Evolutionary conservation across 495 filamentous ascomycete genomes (phyloP), one percentile per base, ranked within the genome.

Genomic region (Ramalina intermedia): DNA sequence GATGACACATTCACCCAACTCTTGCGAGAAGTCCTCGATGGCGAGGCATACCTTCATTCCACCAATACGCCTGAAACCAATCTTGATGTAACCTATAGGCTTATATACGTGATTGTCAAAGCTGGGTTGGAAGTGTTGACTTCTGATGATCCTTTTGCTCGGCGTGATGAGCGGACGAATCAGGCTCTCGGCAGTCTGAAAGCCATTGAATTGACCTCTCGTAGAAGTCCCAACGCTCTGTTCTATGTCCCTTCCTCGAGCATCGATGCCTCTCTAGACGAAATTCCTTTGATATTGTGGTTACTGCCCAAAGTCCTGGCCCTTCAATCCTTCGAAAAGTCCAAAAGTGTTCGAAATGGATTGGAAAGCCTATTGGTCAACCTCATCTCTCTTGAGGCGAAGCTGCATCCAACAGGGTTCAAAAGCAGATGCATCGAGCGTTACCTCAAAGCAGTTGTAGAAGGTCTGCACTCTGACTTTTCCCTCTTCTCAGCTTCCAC

Each of bases 51-150:
- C 37, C 37, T 47, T 18, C 52, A 68, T 50, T 56, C 65, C 58
- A 58, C 53, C 55, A 37, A 68, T 50, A 59, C 69, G n/a, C 47
- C 71, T 6, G 76, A 81, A 50, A 78, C 85, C 46, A 78, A 80
- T 51, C 63, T 85, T 43, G 73, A 79, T 7, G 76, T 87, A 60
- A 86, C 90, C 53, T 79, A 84, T 60, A 81, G 85, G 63, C 72
- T 96, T 21, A 80, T 96, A 33, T 81, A 80, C 54, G 82, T 94
- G 51, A 81, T 93, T 54, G 73, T 85, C 43, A 79, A 84, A 56
- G 85, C 86, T 40, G 84, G 89, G 18, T 64, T 98, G 2, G 85
- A 85, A 48, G 69, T 69, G 35, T 69, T 81, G 37, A 53, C 61
- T 18, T 67, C 70, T 51, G 71, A 82, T 54, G 75, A 83, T 51